Evolutionary conservation across 2,329 filamentous ascomycete genomes (phyloP).

Genomic region (Hymenoscyphus occultus): DNA sequence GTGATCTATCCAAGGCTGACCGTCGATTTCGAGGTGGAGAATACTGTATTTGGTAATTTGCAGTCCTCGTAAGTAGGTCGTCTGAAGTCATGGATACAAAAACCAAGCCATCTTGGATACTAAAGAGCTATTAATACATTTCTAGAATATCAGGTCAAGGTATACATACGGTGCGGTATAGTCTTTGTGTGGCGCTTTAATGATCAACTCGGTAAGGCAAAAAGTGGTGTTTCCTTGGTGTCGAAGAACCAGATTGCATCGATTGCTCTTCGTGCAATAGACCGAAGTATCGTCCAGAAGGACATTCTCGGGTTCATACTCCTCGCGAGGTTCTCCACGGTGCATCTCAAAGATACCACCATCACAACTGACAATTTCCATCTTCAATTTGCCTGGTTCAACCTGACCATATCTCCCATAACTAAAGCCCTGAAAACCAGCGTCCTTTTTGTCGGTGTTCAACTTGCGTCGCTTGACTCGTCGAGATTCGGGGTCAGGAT

Average conservation of each 20-base stretch:
- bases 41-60: slow-evolving; percentile 73
- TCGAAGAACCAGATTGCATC: slow-evolving; percentile 81
- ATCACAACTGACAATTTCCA: slow-evolving; percentile 90
- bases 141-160: background rate
- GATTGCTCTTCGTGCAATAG: slow-evolving; percentile 85
- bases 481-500: slow-evolving; percentile 45
- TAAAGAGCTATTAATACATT: slow-evolving; percentile 38
- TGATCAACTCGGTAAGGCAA: slow-evolving; percentile 78
- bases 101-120: slow-evolving; percentile 86
- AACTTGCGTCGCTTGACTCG: slow-evolving; percentile 68
- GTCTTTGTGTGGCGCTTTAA: slow-evolving; percentile 76
- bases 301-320: slow-evolving; percentile 74
- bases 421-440: slow-evolving; percentile 56
- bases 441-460: slow-evolving; percentile 56
- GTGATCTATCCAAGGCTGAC: slow-evolving; percentile 27
- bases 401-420: slow-evolving; percentile 89
- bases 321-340: slow-evolving; percentile 37
- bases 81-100: slow-evolving; percentile 86
- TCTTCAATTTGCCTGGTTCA: slow-evolving; percentile 72
- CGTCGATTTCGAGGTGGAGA: slow-evolving; percentile 28
- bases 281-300: slow-evolving; percentile 78
- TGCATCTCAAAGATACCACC: slow-evolving; percentile 69
- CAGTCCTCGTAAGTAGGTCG: slow-evolving; percentile 69
- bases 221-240: slow-evolving; percentile 82
- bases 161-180: slow-evolving; percentile 80